These are phyloP conservation scores for Cryptosporidium felis DNA, from an alignment of 169 alveolate species.

Conservation along the genomic window DNA sequence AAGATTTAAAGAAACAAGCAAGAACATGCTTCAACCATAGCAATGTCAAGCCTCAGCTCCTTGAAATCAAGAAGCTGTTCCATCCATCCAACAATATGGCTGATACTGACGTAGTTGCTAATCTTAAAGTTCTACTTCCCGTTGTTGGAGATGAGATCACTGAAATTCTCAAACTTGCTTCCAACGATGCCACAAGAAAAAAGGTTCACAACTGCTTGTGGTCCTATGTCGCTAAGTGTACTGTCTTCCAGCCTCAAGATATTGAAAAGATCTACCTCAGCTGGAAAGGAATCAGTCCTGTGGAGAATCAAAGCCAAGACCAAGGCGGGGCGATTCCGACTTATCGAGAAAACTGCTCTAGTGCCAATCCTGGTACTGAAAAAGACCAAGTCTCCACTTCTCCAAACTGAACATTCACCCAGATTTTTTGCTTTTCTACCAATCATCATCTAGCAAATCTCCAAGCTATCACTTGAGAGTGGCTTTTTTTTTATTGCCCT, in stretches of 20 bases:
- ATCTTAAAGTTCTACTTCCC: conserved; percentile 56
- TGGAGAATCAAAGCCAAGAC: too few relatives aligned
- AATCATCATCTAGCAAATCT: too few relatives aligned
- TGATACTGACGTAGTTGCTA: conserved; percentile 59
- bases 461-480: too few relatives aligned
- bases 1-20: conserved; percentile 42
- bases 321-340: too few relatives aligned
- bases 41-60: conserved; percentile 32
- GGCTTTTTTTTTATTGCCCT: too few relatives aligned
- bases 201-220: conserved; percentile 40
- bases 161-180: conserved; percentile 42
- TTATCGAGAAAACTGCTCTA: too few relatives aligned
- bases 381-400: too few relatives aligned
- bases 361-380: too few relatives aligned
- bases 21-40: conserved; percentile 56
- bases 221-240: conserved; percentile 66
- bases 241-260: conserved; percentile 62
- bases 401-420: too few relatives aligned
- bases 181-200: conserved; percentile 24
- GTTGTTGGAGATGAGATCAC: conserved; percentile 60
- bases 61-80: conserved; percentile 38
- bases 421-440: too few relatives aligned
- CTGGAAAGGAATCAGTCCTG: conserved; percentile 53
- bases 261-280: conserved; percentile 60
- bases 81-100: conserved; percentile 48